Evolutionary conservation across 176 grass and related monocot species (phyloP), one percentile per base, ranked within the genome.

Genomic region (Alloteropsis semialata): DNA sequence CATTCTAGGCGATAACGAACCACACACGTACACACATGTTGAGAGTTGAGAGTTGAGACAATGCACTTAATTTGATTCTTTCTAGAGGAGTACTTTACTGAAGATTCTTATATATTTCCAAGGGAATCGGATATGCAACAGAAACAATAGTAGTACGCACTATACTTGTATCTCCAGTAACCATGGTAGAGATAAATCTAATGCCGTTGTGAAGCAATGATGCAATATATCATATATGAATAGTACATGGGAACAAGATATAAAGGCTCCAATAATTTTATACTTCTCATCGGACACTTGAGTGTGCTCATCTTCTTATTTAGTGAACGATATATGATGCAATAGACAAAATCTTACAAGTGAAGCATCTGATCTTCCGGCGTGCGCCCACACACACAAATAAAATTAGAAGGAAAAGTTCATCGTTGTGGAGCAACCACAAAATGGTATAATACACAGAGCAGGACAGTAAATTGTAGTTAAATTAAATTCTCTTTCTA

Each of bases 341-440:
- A 41, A 41, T 42, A 74, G 41, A 65, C 60, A 84, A 68, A 75
- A 89, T 74, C 49, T 53, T 60, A 32, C 30, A 75, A 68, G 39
- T 80, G 50, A 41, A 62, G 87, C 82, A 81, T 85, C 63, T 81
- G 81, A 85, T 85, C 77, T 85, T 85, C 69, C 25, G 25, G 32
- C 43, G 19, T 80, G 76, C 6, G 22, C 59, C 76, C 69, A 81
- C 80, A 58, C 55, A 58, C n/a, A 30, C 33, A 38, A 70, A 45
- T 71, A 51, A 81, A 74, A 66, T 57, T 81, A 36, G 53, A 73
- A 82, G 62, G 38, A 81, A 51, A 75, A 50, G 5, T 24, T 28
- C 21, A 69, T 4, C 76, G 33, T 89, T 81, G 56, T 81, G 72
- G 77, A 60, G 39, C 17, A 48, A 58, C 49, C 57, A 54, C 44